Evolutionary conservation across 2,329 filamentous ascomycete genomes (phyloP).

Genomic region (Anisogramma anomala): DNA sequence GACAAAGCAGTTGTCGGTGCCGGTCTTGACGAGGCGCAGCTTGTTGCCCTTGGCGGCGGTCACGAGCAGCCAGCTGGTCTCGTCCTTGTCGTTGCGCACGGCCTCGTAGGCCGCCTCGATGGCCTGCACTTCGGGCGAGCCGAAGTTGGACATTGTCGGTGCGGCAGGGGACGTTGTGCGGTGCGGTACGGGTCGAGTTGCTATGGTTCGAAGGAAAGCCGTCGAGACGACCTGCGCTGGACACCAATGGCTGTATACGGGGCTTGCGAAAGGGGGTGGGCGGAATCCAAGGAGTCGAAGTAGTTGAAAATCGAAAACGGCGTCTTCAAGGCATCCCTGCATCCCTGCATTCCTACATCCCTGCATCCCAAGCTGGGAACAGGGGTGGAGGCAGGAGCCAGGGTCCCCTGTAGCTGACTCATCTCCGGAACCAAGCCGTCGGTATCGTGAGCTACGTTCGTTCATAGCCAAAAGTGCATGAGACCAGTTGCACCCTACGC

Average conservation of each 20-base stretch:
- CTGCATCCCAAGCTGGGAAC: constrained; percentile 1
- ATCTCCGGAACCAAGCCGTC: not conserved
- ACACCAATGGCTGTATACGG: not conserved
- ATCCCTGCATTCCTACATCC: no score
- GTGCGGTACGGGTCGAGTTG: not conserved
- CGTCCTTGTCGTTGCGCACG: constrained; percentile 54
- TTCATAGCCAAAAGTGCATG: no score
- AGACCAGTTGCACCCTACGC: no score
- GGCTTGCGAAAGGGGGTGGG: not conserved
- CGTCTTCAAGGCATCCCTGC: no score
- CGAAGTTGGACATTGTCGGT: constrained; percentile 40
- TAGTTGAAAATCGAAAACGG: no score
- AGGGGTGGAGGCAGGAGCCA: not conserved
- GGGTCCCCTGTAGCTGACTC: not conserved
- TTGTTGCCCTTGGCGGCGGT: constrained; percentile 44
- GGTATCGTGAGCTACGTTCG: no score
- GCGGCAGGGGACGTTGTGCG: not conserved
- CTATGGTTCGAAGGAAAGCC: not conserved
- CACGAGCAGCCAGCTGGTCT: constrained; percentile 56
- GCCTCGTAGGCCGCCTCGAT: constrained; percentile 54
- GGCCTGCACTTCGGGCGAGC: constrained; percentile 35
- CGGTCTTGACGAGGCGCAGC: constrained; percentile 44
- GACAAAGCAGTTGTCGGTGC: constrained; percentile 49
- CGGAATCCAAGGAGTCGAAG: no score
- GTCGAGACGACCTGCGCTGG: not conserved